phyloP scores from a whole-genome alignment of 2,329 filamentous ascomycete species.

The Fusarium sulawesiense region DNA sequence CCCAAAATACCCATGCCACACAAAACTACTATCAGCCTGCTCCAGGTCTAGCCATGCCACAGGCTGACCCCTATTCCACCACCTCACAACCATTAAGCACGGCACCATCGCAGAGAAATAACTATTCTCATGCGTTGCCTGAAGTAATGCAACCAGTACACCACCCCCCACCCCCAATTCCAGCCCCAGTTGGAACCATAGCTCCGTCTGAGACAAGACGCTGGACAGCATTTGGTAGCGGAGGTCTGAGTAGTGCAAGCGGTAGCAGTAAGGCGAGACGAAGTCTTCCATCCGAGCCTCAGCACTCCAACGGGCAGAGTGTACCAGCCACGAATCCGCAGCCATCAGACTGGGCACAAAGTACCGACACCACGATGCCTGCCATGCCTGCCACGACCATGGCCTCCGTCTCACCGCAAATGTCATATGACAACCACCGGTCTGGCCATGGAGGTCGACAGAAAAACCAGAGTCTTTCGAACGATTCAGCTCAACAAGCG shows the following conservation, averaged over 20 bases:
- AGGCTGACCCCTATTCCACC: constrained; percentile 35
- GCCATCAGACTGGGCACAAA: constrained; percentile 29
- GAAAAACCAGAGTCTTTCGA: constrained; percentile 16
- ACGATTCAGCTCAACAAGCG: constrained; percentile 18
- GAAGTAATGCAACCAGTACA: constrained; percentile 26
- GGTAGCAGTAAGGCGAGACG: constrained; percentile 15
- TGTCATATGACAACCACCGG: constrained; percentile 11
- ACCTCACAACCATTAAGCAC: constrained; percentile 27
- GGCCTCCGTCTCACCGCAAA: constrained; percentile 31
- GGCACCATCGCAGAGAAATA: constrained; percentile 33
- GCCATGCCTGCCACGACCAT: constrained; percentile 6
- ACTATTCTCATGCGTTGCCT: constrained; percentile 19
- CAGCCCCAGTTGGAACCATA: constrained; percentile 21
- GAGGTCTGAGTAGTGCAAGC: background rate
- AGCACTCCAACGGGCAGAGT: constrained; percentile 1
- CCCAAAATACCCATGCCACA: constrained; percentile 31
- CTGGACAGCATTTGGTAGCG: constrained; percentile 20
- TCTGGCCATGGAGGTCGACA: constrained; percentile 9
- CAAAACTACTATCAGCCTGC: constrained; percentile 48
- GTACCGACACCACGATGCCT: constrained; percentile 5
- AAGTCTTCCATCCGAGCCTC: constrained; percentile 36
- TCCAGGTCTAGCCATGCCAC: constrained; percentile 43
- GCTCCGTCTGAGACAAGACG: constrained; percentile 26
- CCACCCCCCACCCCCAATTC: constrained; percentile 17
- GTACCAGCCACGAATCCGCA: constrained; percentile 20